phyloP scores from a whole-genome alignment of 192 early-diverging fungal species.

The Chytriomyces sp. region DNA sequence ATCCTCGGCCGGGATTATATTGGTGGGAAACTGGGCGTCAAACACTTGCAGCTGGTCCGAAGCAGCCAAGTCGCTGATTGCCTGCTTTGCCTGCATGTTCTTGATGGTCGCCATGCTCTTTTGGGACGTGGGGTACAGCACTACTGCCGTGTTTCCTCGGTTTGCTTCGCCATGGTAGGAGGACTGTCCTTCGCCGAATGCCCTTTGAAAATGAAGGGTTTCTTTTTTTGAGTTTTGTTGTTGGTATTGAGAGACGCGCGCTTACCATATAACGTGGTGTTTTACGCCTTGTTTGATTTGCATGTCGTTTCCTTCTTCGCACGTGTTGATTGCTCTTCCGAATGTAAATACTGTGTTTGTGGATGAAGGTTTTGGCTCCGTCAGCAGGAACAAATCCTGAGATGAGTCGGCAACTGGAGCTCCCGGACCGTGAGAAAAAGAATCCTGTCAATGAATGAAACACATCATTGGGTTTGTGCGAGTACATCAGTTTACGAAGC shows the following conservation, averaged over 20 bases:
- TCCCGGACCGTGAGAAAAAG: background rate
- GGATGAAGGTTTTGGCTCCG: slow-evolving; percentile 2
- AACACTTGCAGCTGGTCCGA: background rate
- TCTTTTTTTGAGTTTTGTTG: no score
- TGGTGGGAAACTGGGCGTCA: slow-evolving; percentile 8
- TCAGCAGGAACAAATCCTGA: slow-evolving; percentile 23
- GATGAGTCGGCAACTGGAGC: slow-evolving; percentile 2
- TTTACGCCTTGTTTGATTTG: slow-evolving; percentile 11
- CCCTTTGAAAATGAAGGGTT: no score
- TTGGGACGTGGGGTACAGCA: background rate
- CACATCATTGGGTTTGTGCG: background rate
- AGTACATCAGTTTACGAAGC: no score
- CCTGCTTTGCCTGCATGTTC: background rate
- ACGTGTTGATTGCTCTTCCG: slow-evolving; percentile 23
- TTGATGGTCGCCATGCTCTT: background rate
- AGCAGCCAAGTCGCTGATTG: background rate
- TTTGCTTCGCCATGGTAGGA: background rate
- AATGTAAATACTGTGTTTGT: slow-evolving; percentile 29
- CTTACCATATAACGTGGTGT: slow-evolving; percentile 14
- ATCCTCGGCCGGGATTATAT: background rate
- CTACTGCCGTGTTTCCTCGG: background rate
- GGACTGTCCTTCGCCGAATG: no score
- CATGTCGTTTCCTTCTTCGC: slow-evolving; percentile 8
- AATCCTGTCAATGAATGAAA: slow-evolving; percentile 8
- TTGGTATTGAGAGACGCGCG: no score